Conservation (phyloP, 139 green algal species). For the Micromonas commoda region DNA sequence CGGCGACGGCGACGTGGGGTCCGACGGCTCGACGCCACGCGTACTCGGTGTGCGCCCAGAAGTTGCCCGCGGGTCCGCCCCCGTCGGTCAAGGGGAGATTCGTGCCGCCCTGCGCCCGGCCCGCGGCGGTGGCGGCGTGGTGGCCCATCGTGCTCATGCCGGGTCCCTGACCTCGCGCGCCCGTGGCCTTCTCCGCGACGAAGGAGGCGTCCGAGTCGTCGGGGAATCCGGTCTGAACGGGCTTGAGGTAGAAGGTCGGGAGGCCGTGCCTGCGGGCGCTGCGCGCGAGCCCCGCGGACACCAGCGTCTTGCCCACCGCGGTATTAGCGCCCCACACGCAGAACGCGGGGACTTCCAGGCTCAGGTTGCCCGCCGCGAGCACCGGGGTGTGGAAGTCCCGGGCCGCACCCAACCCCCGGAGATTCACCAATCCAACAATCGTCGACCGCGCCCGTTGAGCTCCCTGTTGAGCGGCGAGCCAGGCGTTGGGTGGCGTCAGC, state of each 20-base stretch:
- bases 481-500: too few species aligned
- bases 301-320: constrained; percentile 88
- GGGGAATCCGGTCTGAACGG: constrained; percentile 92
- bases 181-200: constrained; percentile 38
- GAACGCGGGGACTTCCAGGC: background rate
- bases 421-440: too few species aligned
- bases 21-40: constrained; percentile 23
- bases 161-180: too few species aligned
- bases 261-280: constrained; percentile 35
- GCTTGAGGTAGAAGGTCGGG: constrained; percentile 80
- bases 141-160: background rate
- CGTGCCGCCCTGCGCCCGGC: background rate
- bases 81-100: background rate
- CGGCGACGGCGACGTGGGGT: constrained; percentile 14
- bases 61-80: background rate
- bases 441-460: too few species aligned
- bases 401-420: too few species aligned
- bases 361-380: background rate
- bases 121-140: background rate
- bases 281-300: constrained; percentile 64
- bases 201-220: constrained; percentile 64
- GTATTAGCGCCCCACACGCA: constrained; percentile 91
- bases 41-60: constrained; percentile 23
- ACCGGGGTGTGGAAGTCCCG: background rate
- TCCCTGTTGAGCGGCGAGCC: too few species aligned